Conservation (phyloP, 495 filamentous ascomycete species). For the Pyrenula massariospora region DNA sequence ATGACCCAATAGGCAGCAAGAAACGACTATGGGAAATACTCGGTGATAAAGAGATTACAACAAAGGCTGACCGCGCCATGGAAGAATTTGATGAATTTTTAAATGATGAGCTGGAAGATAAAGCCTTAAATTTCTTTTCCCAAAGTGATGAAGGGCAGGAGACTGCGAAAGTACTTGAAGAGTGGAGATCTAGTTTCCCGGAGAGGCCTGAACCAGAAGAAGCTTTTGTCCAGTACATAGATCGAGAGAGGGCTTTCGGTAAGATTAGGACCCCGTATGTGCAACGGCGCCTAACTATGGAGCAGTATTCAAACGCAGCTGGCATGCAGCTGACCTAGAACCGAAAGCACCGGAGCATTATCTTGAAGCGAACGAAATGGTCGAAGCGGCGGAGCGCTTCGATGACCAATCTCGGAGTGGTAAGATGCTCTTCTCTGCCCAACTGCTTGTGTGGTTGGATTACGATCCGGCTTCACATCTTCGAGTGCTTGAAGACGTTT, state of each 20-base stretch:
- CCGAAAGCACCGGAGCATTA: conserved; percentile 23
- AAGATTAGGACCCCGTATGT: conserved; percentile 1
- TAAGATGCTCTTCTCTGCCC: not conserved
- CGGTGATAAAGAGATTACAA: not conserved
- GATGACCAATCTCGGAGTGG: conserved; percentile 1
- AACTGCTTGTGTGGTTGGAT: conserved; percentile 20
- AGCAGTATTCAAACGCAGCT: conserved; percentile 27
- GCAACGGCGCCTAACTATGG: not conserved
- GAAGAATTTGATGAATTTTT: not conserved
- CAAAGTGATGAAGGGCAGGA: not conserved
- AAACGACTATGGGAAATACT: not conserved
- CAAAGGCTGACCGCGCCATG: not conserved
- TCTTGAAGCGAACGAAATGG: conserved; percentile 18
- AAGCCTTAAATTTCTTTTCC: not conserved
- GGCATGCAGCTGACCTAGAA: conserved; percentile 30
- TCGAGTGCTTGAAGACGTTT: conserved; percentile 26
- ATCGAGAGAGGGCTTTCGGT: conserved; percentile 22
- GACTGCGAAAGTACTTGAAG: not conserved
- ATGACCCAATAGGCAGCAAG: not conserved
- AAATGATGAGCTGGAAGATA: not conserved
- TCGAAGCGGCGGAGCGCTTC: conserved; percentile 15
- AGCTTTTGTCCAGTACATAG: conserved; percentile 13
- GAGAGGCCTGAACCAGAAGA: conserved; percentile 1
- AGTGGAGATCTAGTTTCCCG: not conserved
- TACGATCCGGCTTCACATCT: conserved; percentile 22